These are phyloP conservation scores for Fragilariopsis cylindrus DNA, from an alignment of 108 stramenopile genomes.

Conservation along the genomic window DNA sequence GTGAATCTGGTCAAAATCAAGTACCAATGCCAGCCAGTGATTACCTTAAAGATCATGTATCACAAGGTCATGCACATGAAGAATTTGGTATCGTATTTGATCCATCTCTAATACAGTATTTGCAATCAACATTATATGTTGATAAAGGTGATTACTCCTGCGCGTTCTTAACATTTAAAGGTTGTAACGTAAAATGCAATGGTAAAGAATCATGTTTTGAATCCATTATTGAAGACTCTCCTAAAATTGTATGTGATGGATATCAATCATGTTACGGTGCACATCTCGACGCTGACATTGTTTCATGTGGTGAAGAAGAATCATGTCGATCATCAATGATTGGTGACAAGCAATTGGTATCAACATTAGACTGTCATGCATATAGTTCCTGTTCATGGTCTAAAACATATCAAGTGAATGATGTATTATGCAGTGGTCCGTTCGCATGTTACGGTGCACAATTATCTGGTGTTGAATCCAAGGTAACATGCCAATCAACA, in stretches of 20 bases:
- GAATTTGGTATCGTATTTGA: neutral
- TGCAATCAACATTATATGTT: neutral
- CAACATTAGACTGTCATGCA: neutral
- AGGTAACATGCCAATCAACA: neutral
- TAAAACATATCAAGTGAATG: neutral
- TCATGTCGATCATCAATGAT: neutral
- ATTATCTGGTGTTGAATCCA: neutral
- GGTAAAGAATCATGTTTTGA: slow-evolving; percentile 1
- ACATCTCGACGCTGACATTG: neutral
- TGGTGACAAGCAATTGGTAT: neutral
- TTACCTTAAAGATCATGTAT: no score
- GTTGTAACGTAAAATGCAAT: neutral
- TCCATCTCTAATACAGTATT: neutral
- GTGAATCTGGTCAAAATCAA: no score
- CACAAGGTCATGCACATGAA: no score
- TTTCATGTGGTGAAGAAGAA: neutral
- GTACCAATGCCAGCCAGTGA: no score
- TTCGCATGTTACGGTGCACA: neutral
- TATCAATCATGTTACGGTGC: neutral
- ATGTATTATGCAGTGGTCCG: slow-evolving; percentile 1
- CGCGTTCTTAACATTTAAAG: neutral
- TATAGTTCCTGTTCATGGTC: neutral
- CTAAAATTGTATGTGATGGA: neutral
- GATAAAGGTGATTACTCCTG: neutral
- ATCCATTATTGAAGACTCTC: neutral